Conservation (phyloP, 2,329 filamentous ascomycete genomes). For the Colletotrichum gigasporum region DNA sequence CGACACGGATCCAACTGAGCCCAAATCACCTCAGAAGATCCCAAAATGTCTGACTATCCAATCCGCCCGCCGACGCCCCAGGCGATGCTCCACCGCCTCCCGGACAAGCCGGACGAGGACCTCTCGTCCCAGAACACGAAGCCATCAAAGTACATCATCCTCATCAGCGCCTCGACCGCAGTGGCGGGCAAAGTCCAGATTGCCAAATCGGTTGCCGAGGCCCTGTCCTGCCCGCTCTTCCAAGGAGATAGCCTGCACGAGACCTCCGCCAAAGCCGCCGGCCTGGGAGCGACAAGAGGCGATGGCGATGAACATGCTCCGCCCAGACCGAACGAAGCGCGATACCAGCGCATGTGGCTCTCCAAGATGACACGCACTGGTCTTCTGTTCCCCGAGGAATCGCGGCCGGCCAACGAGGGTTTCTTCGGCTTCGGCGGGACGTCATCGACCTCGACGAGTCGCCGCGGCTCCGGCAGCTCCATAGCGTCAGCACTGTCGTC, state of each 20-base stretch:
- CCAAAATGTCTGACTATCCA: not conserved
- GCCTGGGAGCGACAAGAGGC: conserved; percentile 19
- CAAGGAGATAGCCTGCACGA: conserved; percentile 43
- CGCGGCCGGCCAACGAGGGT: conserved; percentile 38
- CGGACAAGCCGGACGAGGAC: conserved; percentile 34
- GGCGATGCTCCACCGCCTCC: conserved; percentile 36
- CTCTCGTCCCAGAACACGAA: not conserved
- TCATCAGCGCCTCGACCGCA: conserved; percentile 37
- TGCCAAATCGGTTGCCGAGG: conserved; percentile 36
- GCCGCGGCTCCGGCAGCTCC: conserved; percentile 37
- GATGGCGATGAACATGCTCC: not conserved
- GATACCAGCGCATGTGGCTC: conserved; percentile 44
- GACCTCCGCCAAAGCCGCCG: conserved; percentile 40
- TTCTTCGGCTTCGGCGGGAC: conserved; percentile 42
- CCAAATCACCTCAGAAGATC: too few species aligned
- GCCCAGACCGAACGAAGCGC: conserved; percentile 35
- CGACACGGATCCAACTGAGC: too few species aligned
- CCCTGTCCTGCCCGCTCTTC: conserved; percentile 38
- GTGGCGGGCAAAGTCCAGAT: conserved; percentile 42
- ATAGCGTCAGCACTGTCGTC: conserved; percentile 20
- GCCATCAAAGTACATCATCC: conserved; percentile 39
- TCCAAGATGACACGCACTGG: conserved; percentile 43
- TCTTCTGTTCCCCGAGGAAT: conserved; percentile 42
- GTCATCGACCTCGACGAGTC: conserved; percentile 36
- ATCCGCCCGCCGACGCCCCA: not conserved